Base-by-base conservation (phyloP, 306 rosid genomes). In the Fragaria nilgerrensis region DNA sequence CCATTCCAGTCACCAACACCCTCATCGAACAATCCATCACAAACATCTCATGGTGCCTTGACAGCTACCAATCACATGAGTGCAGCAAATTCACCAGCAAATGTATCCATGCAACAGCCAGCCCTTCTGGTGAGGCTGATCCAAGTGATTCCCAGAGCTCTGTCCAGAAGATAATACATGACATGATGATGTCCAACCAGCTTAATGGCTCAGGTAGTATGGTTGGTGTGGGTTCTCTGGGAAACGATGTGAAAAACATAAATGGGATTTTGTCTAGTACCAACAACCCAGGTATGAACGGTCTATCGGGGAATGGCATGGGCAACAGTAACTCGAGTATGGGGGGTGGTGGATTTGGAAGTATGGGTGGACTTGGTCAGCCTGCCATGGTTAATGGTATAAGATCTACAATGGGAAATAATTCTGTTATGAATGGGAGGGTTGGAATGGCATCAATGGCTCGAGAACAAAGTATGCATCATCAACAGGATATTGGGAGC, bases 1-100 rank as follows among this genome's bases (percentile, higher is more conserved):
- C 87, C 93, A 16, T 95, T 95, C 79, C 97, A 92, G 75, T 80
- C 97, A 23, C 94, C 96, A 1, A 89, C 96, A 69, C 97, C 92
- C 47, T 88, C 98, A 41, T 87, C 93, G 9, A 92, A 93, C 85
- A 90, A 88, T 68, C 91, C 88, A 1, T 90, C 93, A 15, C 97
- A 86, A 82, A 78, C 92, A 75, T 84, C 96, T 52, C 96, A 86
- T 55, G 61, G 89, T 55, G 82, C 85, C 83, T 81, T 91, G 82
- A 65, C 92, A 11, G 80, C 90, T 55, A 77, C 86, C 84, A 95
- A 84, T 89, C 96, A 92, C 86, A 85, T 90, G 90, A 84, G 79
- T 71, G 75, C 94, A 48, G 56, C 97, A 29, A 92, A 87, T 80
- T 88, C 97, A 72, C 83, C 93, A 1, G 96, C 92, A 52, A 92